A percentile compares a stretch with the other conserved stretches of the same genome.
These are phyloP conservation scores for Xylariaceae sp. DNA, from an alignment of 2,329 filamentous ascomycete species.

Conservation along the genomic window DNA sequence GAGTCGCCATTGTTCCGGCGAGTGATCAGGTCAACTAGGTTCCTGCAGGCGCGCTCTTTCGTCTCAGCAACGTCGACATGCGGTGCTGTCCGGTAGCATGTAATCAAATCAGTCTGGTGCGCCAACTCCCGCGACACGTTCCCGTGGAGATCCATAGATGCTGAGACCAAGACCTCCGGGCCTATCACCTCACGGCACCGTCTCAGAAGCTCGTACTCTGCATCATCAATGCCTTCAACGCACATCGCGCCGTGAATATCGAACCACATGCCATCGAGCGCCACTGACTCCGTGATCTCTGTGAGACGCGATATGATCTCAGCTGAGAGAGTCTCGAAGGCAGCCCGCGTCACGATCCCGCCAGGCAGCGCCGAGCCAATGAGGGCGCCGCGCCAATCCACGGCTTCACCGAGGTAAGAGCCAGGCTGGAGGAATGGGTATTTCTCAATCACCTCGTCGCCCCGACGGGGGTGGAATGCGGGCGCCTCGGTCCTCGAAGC, in stretches of 20 bases:
- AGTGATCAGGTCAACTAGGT: constrained; percentile 40
- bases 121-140: constrained; percentile 47
- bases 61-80: constrained; percentile 48
- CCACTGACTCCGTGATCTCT: constrained; percentile 31
- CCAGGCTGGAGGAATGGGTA: constrained; percentile 43
- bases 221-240: constrained; percentile 45
- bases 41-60: constrained; percentile 46
- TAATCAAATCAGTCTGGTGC: constrained; percentile 47
- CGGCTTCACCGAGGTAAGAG: constrained; percentile 37
- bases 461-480: constrained; percentile 46
- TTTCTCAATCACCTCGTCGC: constrained; percentile 38
- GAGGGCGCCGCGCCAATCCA: constrained; percentile 46
- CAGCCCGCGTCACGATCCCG: constrained; percentile 41
- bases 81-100: constrained; percentile 49
- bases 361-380: constrained; percentile 49
- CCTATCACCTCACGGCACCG: constrained; percentile 44
- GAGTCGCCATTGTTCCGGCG: constrained; percentile 17
- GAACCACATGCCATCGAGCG: constrained; percentile 48
- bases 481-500: constrained; percentile 43
- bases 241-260: constrained; percentile 54
- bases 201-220: constrained; percentile 42
- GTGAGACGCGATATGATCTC: constrained; percentile 37
- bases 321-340: constrained; percentile 41
- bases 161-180: constrained; percentile 42
- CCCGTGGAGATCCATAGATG: constrained; percentile 52